These are phyloP conservation scores for Camelina neglecta DNA, from an alignment of 345 rosid genomes.

Conservation along the genomic window DNA sequence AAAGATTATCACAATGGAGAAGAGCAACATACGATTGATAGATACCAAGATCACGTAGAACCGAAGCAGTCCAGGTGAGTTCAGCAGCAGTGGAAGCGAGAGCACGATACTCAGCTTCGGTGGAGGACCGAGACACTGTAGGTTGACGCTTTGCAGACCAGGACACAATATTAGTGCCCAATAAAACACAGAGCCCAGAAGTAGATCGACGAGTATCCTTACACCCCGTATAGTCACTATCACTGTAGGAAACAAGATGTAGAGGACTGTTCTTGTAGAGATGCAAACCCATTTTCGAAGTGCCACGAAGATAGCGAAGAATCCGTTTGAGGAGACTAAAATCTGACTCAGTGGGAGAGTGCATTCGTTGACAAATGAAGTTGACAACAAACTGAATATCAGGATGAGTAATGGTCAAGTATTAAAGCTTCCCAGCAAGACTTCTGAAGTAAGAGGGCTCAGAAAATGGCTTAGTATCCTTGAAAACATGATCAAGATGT, in stretches of 20 bases:
- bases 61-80: neutral
- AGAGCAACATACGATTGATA: accelerated
- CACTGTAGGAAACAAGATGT: neutral
- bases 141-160: neutral
- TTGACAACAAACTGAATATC: neutral
- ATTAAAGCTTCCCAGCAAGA: neutral
- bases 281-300: neutral
- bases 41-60: neutral
- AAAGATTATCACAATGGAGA: neutral
- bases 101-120: neutral
- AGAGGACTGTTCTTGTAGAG: too few species aligned
- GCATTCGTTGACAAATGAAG: neutral
- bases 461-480: neutral
- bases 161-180: too few species aligned
- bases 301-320: neutral
- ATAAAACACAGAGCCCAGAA: too few species aligned
- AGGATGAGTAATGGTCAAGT: neutral
- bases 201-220: too few species aligned
- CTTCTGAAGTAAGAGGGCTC: neutral
- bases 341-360: neutral
- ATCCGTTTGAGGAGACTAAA: neutral
- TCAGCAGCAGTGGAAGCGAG: neutral
- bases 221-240: neutral
- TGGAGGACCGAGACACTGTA: neutral
- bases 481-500: neutral